phyloP scores from a whole-genome alignment of 176 grass and related monocot species.

The Lolium perenne region DNA sequence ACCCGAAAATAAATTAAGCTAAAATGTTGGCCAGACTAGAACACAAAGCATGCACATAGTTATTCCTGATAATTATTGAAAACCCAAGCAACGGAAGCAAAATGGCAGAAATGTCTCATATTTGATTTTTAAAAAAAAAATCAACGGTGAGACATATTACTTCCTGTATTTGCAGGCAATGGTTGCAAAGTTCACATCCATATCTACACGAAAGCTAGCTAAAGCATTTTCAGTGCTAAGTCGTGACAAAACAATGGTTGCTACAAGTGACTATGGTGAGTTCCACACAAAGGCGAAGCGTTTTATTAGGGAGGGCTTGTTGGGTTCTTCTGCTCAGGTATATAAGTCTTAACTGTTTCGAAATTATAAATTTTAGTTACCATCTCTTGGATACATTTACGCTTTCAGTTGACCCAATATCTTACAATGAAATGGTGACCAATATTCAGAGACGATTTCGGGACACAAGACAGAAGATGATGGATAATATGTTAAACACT shows the following conservation, averaged over 20 bases:
- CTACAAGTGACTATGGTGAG: slow-evolving; percentile 76
- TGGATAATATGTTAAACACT: slow-evolving; percentile 59
- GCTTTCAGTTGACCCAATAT: background rate
- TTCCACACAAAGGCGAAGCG: slow-evolving; percentile 83
- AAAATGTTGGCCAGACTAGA: background rate
- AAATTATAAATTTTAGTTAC: background rate
- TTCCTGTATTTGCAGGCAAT: slow-evolving; percentile 56
- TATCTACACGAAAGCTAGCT: slow-evolving; percentile 76
- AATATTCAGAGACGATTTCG: slow-evolving; percentile 67
- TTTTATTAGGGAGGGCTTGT: slow-evolving; percentile 58
- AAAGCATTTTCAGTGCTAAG: slow-evolving; percentile 69
- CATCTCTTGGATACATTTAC: background rate
- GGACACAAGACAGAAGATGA: slow-evolving; percentile 57
- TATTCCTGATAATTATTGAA: background rate
- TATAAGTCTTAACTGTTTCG: slow-evolving; percentile 7
- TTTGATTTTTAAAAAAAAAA: background rate
- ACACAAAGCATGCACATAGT: background rate
- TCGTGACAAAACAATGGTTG: slow-evolving; percentile 72
- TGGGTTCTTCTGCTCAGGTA: slow-evolving; percentile 79
- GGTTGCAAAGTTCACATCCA: slow-evolving; percentile 76
- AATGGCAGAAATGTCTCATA: background rate
- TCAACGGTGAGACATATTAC: background rate
- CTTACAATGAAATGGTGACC: background rate
- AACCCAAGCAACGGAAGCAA: background rate
- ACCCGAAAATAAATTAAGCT: background rate